Evolutionary conservation across 148 eudicot species (phyloP).

Genomic region (Rhododendron kiyosumense): DNA sequence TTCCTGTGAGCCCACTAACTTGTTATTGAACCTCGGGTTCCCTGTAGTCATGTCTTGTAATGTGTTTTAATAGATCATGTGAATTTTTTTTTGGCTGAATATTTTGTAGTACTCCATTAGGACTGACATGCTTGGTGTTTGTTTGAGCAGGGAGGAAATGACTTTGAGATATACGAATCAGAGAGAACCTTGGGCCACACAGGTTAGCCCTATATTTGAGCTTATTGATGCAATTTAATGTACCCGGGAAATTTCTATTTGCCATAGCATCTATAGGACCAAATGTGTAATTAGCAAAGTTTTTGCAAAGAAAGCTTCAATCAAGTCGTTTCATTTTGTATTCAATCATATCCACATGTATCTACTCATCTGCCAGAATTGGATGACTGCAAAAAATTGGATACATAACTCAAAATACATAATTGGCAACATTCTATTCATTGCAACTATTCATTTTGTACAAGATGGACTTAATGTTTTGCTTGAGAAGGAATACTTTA

Average conservation of each 20-base stretch:
- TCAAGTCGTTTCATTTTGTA: not conserved
- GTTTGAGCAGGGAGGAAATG: slow-evolving; percentile 79
- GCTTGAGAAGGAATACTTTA: not conserved
- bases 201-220: slow-evolving; percentile 42
- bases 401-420: not conserved
- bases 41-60: not conserved
- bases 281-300: not conserved
- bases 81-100: not conserved
- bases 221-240: not conserved
- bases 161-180: slow-evolving; percentile 79
- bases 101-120: not conserved
- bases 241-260: not conserved
- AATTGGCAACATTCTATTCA: not conserved
- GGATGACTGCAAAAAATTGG: not conserved
- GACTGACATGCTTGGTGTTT: not conserved
- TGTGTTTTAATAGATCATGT: not conserved
- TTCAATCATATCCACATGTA: not conserved
- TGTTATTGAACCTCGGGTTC: not conserved
- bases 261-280: not conserved
- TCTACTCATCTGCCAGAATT: not conserved
- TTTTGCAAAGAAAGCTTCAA: not conserved
- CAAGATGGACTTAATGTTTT: not conserved
- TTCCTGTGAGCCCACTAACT: not conserved
- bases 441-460: not conserved
- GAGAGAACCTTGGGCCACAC: slow-evolving; percentile 80